Evolutionary conservation across 495 filamentous ascomycete species (phyloP).

Genomic region (Aspergillus conjunctus): DNA sequence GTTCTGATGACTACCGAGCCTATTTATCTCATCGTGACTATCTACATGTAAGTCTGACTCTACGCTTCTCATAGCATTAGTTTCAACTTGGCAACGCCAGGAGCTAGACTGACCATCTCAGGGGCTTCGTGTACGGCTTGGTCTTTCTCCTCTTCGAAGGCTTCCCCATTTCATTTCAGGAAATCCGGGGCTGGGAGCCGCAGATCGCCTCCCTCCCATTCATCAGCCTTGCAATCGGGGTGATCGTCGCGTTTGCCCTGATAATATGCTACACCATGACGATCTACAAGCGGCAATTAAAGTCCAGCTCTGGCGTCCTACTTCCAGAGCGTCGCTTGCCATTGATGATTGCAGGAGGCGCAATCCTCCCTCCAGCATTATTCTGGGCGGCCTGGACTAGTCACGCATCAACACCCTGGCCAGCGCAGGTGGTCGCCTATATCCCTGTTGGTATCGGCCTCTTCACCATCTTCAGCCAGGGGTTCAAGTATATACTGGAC

Average conservation of each 20-base stretch:
- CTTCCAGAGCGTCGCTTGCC: slow-evolving; percentile 56
- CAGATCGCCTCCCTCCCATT: slow-evolving; percentile 54
- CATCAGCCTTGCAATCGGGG: slow-evolving; percentile 54
- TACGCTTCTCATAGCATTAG: no score
- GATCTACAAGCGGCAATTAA: slow-evolving; percentile 30
- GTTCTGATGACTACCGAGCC: slow-evolving; percentile 44
- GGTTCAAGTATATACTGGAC: slow-evolving; percentile 58
- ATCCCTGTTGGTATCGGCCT: slow-evolving; percentile 45
- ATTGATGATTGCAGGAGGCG: slow-evolving; percentile 52
- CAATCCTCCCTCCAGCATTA: slow-evolving; percentile 52
- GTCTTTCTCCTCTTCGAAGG: slow-evolving; percentile 52
- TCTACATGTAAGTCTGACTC: no score
- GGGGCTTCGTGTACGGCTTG: slow-evolving; percentile 40
- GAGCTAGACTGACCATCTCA: no score
- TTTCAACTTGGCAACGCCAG: no score
- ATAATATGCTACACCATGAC: slow-evolving; percentile 53
- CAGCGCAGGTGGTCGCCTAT: slow-evolving; percentile 39
- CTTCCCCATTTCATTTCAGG: slow-evolving; percentile 55
- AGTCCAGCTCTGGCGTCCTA: no score
- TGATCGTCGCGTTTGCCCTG: slow-evolving; percentile 45
- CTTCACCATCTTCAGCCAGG: slow-evolving; percentile 48
- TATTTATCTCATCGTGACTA: slow-evolving; percentile 38
- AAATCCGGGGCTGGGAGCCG: slow-evolving; percentile 46
- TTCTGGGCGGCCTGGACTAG: slow-evolving; percentile 62
- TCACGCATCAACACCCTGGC: slow-evolving; percentile 36